Evolutionary conservation across 768 basidiomycete species (phyloP).

Genomic region (Nidularia pulvinata): DNA sequence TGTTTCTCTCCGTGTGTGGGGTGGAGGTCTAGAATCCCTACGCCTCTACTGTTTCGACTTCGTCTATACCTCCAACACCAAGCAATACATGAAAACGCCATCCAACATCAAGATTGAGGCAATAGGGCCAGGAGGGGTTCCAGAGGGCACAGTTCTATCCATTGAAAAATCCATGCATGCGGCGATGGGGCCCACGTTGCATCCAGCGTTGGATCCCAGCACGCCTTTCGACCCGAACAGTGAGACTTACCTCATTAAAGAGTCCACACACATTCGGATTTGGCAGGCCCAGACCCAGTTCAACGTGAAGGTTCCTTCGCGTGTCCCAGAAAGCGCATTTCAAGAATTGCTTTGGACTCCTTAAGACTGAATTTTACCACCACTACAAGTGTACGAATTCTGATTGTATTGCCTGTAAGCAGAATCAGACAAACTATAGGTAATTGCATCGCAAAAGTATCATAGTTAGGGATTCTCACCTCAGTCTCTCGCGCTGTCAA

Average conservation of each 20-base stretch:
- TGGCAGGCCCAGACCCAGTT: neutral
- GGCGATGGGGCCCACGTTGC: neutral
- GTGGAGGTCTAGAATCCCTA: neutral
- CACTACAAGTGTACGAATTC: too few relatives aligned
- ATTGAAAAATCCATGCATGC: neutral
- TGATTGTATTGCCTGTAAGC: too few relatives aligned
- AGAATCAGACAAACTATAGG: too few relatives aligned
- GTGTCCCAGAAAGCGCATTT: too few relatives aligned
- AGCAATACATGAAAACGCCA: neutral
- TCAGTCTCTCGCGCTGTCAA: too few relatives aligned
- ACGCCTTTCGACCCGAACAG: neutral
- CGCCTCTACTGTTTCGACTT: neutral
- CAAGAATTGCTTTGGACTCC: too few relatives aligned
- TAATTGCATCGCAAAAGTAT: too few relatives aligned
- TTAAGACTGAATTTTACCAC: too few relatives aligned
- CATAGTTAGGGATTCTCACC: too few relatives aligned
- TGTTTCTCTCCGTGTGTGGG: neutral
- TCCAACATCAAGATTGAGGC: neutral
- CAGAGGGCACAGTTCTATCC: neutral
- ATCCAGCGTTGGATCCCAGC: neutral
- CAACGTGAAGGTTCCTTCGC: neutral
- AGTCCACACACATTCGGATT: neutral
- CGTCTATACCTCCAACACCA: neutral
- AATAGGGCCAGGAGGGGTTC: neutral
- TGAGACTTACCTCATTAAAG: neutral